These are phyloP conservation scores for Paramecium primaurelia DNA, from an alignment of 73 alveolate species.

Conservation along the genomic window DNA sequence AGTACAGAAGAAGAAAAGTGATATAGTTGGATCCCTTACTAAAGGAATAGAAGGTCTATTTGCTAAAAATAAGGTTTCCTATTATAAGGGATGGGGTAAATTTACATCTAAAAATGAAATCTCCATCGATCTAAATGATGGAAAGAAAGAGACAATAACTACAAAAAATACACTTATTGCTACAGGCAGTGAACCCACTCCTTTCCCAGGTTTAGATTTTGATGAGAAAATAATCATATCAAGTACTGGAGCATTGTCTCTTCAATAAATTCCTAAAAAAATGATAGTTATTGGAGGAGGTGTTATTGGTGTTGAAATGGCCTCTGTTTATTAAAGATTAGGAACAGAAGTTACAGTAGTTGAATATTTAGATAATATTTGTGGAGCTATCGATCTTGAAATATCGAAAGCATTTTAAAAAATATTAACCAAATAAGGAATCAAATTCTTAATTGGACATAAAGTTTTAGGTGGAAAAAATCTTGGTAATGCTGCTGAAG, in stretches of 20 bases:
- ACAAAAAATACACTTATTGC: constrained; percentile 88
- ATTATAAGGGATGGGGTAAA: constrained; percentile 82
- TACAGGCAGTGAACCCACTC: constrained; percentile 91
- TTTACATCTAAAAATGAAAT: constrained; percentile 66
- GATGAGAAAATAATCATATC: constrained; percentile 81
- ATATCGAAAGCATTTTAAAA: constrained; percentile 79
- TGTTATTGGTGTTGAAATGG: constrained; percentile 95
- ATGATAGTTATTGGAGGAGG: constrained; percentile 96
- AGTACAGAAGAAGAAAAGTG: constrained; percentile 65
- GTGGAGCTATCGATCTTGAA: constrained; percentile 86
- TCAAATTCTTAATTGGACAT: constrained; percentile 83
- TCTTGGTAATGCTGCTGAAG: constrained; percentile 67
- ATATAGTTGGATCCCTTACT: constrained; percentile 87
- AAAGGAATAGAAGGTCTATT: constrained; percentile 86
- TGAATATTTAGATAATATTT: constrained; percentile 82
- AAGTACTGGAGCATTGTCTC: constrained; percentile 80
- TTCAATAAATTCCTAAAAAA: constrained; percentile 88
- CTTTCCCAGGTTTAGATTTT: constrained; percentile 83
- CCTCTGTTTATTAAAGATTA: constrained; percentile 89
- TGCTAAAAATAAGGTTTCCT: constrained; percentile 88
- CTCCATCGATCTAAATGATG: constrained; percentile 67
- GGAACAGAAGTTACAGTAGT: constrained; percentile 94
- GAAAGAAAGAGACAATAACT: constrained; percentile 67
- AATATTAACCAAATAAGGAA: constrained; percentile 90
- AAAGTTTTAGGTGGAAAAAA: constrained; percentile 83